Conservation (phyloP, 768 basidiomycete species). For the Agrocybe praecox region DNA sequence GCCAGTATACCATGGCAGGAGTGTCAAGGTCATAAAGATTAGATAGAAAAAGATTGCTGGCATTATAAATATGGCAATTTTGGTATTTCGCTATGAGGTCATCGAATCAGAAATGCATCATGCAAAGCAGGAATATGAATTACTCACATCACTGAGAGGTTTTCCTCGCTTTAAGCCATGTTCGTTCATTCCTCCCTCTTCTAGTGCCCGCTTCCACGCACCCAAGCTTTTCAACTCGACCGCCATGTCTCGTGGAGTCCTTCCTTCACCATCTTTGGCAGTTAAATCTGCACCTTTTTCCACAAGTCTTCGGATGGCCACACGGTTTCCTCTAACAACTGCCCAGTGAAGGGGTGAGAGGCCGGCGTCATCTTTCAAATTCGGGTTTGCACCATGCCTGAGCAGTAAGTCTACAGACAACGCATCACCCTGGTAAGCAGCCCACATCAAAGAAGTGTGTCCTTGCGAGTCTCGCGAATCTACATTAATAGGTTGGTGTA, state of each 20-base stretch:
- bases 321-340: slow-evolving; percentile 90
- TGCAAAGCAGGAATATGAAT: background rate
- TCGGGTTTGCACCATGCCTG: slow-evolving; percentile 82
- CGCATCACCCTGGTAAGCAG: slow-evolving; percentile 97
- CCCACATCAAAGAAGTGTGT: slow-evolving; percentile 98
- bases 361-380: slow-evolving; percentile 77
- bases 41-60: slow-evolving; percentile 81
- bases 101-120: background rate
- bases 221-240: slow-evolving; percentile 88
- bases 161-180: slow-evolving; percentile 67
- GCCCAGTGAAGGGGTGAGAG: slow-evolving; percentile 96
- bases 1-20: slow-evolving; percentile 90
- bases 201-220: slow-evolving; percentile 87
- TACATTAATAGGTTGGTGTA: slow-evolving; percentile 92
- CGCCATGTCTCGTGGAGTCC: slow-evolving; percentile 95
- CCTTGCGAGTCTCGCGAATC: slow-evolving; percentile 91
- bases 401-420: slow-evolving; percentile 91
- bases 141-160: slow-evolving; percentile 68
- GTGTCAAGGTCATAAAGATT: slow-evolving; percentile 81
- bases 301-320: slow-evolving; percentile 81
- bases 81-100: slow-evolving; percentile 69
- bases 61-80: slow-evolving; percentile 73
- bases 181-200: slow-evolving; percentile 84
- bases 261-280: slow-evolving; percentile 79
- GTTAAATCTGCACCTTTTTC: slow-evolving; percentile 85